phyloP scores from a whole-genome alignment of 352 stramenopile genomes.

The Blastocystis sp. region DNA sequence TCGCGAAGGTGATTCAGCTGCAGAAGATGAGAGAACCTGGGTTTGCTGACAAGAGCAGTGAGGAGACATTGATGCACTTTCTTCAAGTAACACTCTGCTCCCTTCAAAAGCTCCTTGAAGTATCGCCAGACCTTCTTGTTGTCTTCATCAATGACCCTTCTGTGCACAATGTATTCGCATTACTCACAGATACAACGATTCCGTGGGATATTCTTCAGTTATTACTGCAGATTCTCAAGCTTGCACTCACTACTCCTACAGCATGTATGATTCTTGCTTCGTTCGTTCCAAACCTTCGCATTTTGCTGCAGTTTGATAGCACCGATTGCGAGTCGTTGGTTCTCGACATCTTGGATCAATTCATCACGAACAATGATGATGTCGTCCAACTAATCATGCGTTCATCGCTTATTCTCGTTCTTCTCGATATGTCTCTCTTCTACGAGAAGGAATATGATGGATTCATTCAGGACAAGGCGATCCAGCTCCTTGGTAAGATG shows the following conservation, averaged over 20 bases:
- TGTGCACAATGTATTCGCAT: neutral
- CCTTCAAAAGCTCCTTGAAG: neutral
- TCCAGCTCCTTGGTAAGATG: neutral
- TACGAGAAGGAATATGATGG: constrained; percentile 28
- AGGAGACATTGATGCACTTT: neutral
- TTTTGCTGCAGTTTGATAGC: neutral
- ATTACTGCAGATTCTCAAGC: neutral
- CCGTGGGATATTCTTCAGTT: neutral
- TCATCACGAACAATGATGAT: neutral
- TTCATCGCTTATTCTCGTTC: neutral
- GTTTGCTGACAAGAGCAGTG: neutral
- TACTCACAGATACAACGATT: neutral
- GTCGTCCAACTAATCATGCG: neutral
- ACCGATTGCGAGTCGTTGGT: neutral
- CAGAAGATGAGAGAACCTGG: neutral
- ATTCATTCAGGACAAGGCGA: neutral
- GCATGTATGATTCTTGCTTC: neutral
- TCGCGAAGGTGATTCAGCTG: neutral
- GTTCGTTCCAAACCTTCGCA: neutral
- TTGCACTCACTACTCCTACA: neutral
- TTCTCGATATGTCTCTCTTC: constrained; percentile 8
- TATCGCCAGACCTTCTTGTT: neutral
- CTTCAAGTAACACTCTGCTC: neutral
- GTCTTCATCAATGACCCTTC: neutral
- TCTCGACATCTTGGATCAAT: neutral